Base-by-base conservation (phyloP, 768 basidiomycete genomes). In the Cystofilobasidium ferigula region DNA sequence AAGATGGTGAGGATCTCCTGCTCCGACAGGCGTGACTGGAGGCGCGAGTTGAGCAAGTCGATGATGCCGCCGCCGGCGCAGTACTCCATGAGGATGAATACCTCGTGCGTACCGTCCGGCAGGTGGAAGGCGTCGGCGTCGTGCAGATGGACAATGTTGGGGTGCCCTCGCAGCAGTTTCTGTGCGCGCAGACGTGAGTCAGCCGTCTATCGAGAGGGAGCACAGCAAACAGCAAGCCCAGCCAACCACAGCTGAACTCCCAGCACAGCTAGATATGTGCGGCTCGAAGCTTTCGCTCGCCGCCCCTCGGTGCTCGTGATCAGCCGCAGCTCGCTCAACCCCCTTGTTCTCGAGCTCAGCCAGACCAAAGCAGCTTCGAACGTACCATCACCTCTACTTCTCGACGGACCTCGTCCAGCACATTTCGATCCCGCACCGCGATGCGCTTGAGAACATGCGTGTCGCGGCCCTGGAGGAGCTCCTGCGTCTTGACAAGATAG, bases 31-130 rank as follows among this genome's bases (percentile, higher is more conserved):
- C 95, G 84, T 77, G 98, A 92, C 62, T 93, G 84, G 54, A 99
- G 81, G 61, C 95, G 84, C 71, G 92, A 85, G 77, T 99, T 99
- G 89, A 99, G 92, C 86, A 98, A 92, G 78, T 99, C 95, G 77
- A 99, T 98, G 70, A 99, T 97, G 40, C 95, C 95, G 43, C 95
- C 95, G 57, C 92, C 92, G 69, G 89, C 81, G 75, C 91, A 94
- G 76, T 86, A 95, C 74, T 99, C 95, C 95, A 99, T 99, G 68
- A 99, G 82, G 75, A 99, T 98, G 75, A 95, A 95, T 22, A 98
- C 93, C 76, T 98, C 95, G 73, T 87, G 91, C 56, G 84, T 82
- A 35, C 89, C 89, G 71, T 85, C 86, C 7, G 89, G 80, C 75
- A 89, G 81, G 71, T 85, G 83, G 51, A 68, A 68, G 9, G 67